Conservation (phyloP, 495 filamentous ascomycete genomes). For the Hapsidospora chrysogenum region DNA sequence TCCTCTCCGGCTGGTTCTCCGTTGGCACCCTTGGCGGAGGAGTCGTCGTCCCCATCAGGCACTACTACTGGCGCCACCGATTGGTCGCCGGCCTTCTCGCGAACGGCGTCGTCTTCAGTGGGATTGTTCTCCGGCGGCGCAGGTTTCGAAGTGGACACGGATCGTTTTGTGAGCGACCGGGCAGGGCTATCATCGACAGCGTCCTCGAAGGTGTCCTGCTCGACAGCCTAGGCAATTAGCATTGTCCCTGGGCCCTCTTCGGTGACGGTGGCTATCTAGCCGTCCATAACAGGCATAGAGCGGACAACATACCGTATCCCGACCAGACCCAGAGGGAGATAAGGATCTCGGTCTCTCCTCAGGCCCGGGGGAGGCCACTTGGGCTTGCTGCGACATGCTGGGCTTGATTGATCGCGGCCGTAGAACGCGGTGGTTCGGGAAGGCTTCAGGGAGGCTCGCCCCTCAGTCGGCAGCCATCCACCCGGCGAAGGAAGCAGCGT, state of each 20-base stretch:
- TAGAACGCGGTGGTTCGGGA: neutral
- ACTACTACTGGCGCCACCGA: too few species aligned
- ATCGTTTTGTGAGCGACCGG: slow-evolving; percentile 31
- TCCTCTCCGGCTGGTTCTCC: slow-evolving; percentile 10
- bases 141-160: slow-evolving; percentile 19
- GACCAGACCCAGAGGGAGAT: neutral
- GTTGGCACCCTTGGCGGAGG: too few species aligned
- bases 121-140: slow-evolving; percentile 12
- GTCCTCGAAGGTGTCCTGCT: slow-evolving; percentile 65
- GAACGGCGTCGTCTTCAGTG: slow-evolving; percentile 10
- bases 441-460: neutral
- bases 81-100: slow-evolving; percentile 15
- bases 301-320: slow-evolving; percentile 1
- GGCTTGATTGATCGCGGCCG: neutral
- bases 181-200: slow-evolving; percentile 41
- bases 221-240: neutral
- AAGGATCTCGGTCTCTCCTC: slow-evolving; percentile 1
- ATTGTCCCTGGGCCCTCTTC: neutral
- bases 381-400: neutral
- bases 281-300: neutral
- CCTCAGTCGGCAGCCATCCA: slow-evolving; percentile 1
- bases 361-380: neutral
- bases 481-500: too few species aligned
- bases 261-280: neutral
- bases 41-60: slow-evolving; percentile 5